Evolutionary conservation across 805 yeast species (phyloP).

Genomic region (Metschnikowia dekortorum): DNA sequence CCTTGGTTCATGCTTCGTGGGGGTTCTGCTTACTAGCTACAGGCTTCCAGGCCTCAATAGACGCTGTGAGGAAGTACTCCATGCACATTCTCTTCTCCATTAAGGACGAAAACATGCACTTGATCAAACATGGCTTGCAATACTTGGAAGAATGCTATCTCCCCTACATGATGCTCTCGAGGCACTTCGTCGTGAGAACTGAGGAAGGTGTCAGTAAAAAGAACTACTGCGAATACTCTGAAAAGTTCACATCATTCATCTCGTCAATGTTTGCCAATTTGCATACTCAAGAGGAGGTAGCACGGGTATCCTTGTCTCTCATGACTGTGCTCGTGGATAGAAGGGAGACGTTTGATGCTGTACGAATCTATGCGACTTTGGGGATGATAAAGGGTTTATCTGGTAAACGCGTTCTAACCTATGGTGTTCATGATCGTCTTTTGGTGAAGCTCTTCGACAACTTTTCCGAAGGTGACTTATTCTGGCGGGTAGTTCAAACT

Average conservation of each 20-base stretch:
- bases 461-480: slow-evolving; percentile 49
- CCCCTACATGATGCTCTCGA: slow-evolving; percentile 60
- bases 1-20: slow-evolving; percentile 65
- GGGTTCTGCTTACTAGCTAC: slow-evolving; percentile 67
- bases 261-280: slow-evolving; percentile 29
- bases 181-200: slow-evolving; percentile 47
- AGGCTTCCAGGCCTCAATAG: slow-evolving; percentile 74
- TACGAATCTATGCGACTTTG: slow-evolving; percentile 54
- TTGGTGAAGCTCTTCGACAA: slow-evolving; percentile 31
- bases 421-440: slow-evolving; percentile 22
- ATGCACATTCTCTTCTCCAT: slow-evolving; percentile 53
- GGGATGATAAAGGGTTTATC: slow-evolving; percentile 57
- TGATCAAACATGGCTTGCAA: slow-evolving; percentile 31
- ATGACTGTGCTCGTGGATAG: slow-evolving; percentile 45
- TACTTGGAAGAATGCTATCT: slow-evolving; percentile 48
- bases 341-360: slow-evolving; percentile 61
- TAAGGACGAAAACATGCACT: slow-evolving; percentile 38
- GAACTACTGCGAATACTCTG: slow-evolving; percentile 56
- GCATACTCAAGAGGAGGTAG: slow-evolving; percentile 20
- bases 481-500: slow-evolving; percentile 48
- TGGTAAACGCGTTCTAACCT: slow-evolving; percentile 21
- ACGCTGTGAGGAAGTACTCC: slow-evolving; percentile 65
- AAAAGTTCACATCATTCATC: slow-evolving; percentile 44
- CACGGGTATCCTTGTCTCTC: slow-evolving; percentile 22
- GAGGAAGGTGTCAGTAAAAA: slow-evolving; percentile 22